phyloP scores from a whole-genome alignment of 495 filamentous ascomycete genomes.

The Tricharina praecox region DNA sequence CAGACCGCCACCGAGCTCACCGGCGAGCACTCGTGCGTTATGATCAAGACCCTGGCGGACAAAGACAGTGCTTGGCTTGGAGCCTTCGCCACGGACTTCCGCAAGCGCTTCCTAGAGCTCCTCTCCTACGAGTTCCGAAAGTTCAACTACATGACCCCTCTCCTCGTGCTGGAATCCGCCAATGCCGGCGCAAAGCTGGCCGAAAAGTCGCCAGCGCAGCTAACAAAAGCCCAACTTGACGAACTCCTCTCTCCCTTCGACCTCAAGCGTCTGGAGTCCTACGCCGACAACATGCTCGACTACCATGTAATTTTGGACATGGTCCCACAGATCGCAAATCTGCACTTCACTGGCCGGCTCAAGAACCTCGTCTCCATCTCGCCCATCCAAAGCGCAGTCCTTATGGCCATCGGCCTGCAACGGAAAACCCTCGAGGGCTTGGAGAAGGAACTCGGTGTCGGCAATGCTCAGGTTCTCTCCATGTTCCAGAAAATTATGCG shows the following conservation, averaged over 20 bases:
- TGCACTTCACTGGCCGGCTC: constrained; percentile 69
- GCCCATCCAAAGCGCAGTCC: constrained; percentile 64
- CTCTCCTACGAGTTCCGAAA: constrained; percentile 82
- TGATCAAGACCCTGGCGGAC: constrained; percentile 63
- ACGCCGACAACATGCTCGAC: constrained; percentile 90
- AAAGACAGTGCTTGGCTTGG: constrained; percentile 67
- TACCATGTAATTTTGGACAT: constrained; percentile 96
- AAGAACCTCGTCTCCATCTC: constrained; percentile 48
- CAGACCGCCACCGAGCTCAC: constrained; percentile 94
- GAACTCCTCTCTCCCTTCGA: constrained; percentile 71
- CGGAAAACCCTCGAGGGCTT: constrained; percentile 66
- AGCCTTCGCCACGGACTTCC: constrained; percentile 83
- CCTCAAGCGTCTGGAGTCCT: constrained; percentile 81
- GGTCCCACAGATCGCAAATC: constrained; percentile 57
- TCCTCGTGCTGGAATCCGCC: constrained; percentile 79
- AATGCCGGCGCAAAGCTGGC: constrained; percentile 51
- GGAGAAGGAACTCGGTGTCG: constrained; percentile 60
- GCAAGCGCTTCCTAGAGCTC: constrained; percentile 69
- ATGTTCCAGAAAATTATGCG: constrained; percentile 94
- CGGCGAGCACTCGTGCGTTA: constrained; percentile 94
- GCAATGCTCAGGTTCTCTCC: constrained; percentile 64
- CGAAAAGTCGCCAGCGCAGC: constrained; percentile 21
- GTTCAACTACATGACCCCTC: constrained; percentile 63
- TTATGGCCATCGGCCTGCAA: constrained; percentile 79
- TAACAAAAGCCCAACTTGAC: constrained; percentile 61